Evolutionary conservation across 805 yeast species (phyloP).

Genomic region (Monosporozyma servazzii): DNA sequence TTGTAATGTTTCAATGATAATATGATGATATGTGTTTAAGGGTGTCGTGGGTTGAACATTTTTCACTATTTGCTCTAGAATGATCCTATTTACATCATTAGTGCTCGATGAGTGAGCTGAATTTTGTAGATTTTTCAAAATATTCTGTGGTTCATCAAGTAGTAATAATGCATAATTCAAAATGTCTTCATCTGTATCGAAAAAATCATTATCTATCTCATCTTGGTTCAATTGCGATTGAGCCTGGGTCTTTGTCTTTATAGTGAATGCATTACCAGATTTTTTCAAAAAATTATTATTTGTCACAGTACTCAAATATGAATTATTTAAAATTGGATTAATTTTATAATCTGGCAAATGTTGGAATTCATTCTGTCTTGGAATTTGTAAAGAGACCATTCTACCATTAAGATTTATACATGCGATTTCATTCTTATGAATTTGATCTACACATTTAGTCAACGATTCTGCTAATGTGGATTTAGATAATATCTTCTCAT

Average conservation of each 20-base stretch:
- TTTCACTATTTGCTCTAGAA: conserved; percentile 62
- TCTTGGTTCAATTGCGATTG: neutral
- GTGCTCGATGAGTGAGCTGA: conserved; percentile 32
- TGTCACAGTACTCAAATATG: conserved; percentile 43
- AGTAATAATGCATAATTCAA: conserved; percentile 64
- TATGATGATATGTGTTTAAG: conserved; percentile 31
- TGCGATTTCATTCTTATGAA: conserved; percentile 48
- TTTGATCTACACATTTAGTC: conserved; percentile 41
- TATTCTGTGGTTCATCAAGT: conserved; percentile 67
- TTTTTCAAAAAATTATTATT: conserved; percentile 20
- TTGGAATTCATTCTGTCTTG: conserved; percentile 49
- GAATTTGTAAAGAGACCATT: conserved; percentile 50
- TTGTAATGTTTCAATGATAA: conserved; percentile 22
- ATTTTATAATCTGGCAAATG: conserved; percentile 45
- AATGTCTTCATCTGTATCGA: conserved; percentile 34
- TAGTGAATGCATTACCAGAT: conserved; percentile 3
- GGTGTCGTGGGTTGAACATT: conserved; percentile 67
- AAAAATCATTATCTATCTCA: neutral
- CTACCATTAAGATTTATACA: conserved; percentile 45
- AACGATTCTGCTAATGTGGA: conserved; percentile 46
- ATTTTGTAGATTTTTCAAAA: conserved; percentile 64
- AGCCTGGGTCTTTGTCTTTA: neutral
- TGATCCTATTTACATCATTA: conserved; percentile 35
- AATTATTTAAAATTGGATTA: conserved; percentile 45
- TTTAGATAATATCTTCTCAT: conserved; percentile 28